A percentile compares a stretch with the other conserved stretches of the same genome.
phyloP scores from a whole-genome alignment of 192 early-diverging fungal genomes.

The Umbelopsis vinacea region DNA sequence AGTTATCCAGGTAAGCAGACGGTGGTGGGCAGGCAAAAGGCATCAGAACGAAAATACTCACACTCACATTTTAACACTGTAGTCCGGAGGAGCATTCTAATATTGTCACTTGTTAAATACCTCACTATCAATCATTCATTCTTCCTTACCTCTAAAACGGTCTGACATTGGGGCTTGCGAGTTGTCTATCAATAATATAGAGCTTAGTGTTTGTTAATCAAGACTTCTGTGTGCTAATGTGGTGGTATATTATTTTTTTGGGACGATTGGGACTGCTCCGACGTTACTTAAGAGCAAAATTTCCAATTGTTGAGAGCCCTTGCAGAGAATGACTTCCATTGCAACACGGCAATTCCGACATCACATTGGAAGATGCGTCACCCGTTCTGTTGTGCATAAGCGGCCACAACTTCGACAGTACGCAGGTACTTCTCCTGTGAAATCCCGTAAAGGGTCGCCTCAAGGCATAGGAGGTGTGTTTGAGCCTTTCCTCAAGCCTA shows the following conservation, averaged over 20 bases:
- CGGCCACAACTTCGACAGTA: background rate
- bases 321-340: background rate
- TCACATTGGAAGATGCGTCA: background rate
- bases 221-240: background rate
- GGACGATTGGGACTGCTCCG: background rate
- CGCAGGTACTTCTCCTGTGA: background rate
- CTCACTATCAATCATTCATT: background rate
- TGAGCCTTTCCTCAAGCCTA: conserved; percentile 23
- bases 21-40: background rate
- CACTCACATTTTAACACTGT: background rate
- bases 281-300: background rate
- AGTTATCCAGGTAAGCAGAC: conserved; percentile 47
- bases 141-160: background rate
- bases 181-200: background rate
- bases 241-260: background rate
- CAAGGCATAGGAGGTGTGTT: conserved; percentile 12
- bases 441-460: background rate
- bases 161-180: background rate
- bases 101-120: conserved; percentile 3
- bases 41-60: background rate
- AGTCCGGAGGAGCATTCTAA: conserved; percentile 23
- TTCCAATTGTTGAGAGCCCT: background rate
- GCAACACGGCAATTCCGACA: background rate
- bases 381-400: background rate
- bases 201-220: background rate